Evolutionary conservation across 2,329 filamentous ascomycete species (phyloP).

Genomic region (Microcyclosporella mali): DNA sequence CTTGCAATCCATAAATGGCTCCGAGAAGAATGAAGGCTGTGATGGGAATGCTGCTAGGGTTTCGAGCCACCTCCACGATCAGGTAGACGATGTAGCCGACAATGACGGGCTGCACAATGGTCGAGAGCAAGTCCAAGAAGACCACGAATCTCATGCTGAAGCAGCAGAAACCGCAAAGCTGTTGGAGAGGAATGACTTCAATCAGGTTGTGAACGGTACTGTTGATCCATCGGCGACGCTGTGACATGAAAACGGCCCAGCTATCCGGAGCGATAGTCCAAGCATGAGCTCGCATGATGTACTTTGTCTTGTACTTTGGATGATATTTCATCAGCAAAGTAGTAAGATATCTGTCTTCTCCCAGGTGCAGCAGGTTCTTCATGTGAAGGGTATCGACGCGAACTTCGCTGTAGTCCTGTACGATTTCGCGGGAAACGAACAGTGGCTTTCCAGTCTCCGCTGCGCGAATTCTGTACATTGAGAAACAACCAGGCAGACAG

Average conservation of each 20-base stretch:
- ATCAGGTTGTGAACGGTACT: constrained; percentile 97
- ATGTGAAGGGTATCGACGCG: constrained; percentile 97
- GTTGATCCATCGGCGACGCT: constrained; percentile 99
- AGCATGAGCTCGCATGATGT: constrained; percentile 82
- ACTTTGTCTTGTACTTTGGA: constrained; percentile 96
- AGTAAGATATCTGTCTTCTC: constrained; percentile 95
- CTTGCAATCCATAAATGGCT: constrained; percentile 83
- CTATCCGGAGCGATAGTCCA: constrained; percentile 97
- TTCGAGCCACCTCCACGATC: constrained; percentile 63
- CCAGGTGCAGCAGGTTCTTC: constrained; percentile 95
- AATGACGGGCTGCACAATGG: constrained; percentile 84
- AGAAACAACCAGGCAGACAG: constrained; percentile 96
- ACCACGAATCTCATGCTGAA: constrained; percentile 99
- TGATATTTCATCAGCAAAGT: constrained; percentile 91
- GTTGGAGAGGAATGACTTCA: constrained; percentile 84
- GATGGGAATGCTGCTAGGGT: constrained; percentile 63
- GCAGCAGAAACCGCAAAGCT: constrained; percentile 98
- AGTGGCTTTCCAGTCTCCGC: constrained; percentile 92
- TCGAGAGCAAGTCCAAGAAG: constrained; percentile 87
- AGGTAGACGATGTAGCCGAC: constrained; percentile 86
- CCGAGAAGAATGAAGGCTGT: constrained; percentile 85
- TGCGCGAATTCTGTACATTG: constrained; percentile 95
- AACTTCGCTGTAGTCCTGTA: constrained; percentile 82
- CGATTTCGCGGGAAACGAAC: constrained; percentile 88
- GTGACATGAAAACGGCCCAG: constrained; percentile 90